Evolutionary conservation across 2,329 filamentous ascomycete species (phyloP).

Genomic region (Emergomyces pasteurianus): DNA sequence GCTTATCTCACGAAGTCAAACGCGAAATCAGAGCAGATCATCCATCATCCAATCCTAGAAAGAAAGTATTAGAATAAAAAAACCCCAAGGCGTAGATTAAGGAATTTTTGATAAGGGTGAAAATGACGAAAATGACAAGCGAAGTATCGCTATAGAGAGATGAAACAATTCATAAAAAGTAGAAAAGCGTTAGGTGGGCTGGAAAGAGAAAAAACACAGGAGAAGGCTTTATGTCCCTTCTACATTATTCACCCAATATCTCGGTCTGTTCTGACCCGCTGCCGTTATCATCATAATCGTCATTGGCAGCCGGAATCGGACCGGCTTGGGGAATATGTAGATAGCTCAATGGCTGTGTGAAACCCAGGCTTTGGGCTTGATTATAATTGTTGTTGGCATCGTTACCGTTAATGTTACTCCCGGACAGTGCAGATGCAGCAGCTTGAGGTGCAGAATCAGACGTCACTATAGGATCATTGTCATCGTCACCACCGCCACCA

Average conservation of each 20-base stretch:
- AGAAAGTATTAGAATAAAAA: not conserved
- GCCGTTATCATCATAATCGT: slow-evolving; percentile 9
- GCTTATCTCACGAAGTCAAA: not conserved
- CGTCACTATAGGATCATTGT: not conserved
- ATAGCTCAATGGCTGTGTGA: not conserved
- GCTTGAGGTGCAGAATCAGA: not conserved
- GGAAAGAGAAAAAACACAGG: not conserved
- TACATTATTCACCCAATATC: slow-evolving; percentile 2
- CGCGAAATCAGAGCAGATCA: not conserved
- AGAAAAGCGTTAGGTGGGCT: not conserved
- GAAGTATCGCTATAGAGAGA: not conserved
- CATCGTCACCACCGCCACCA: not conserved
- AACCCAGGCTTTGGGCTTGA: not conserved
- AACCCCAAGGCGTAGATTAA: not conserved
- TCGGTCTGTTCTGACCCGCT: slow-evolving; percentile 12
- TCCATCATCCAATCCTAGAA: not conserved
- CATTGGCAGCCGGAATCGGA: not conserved
- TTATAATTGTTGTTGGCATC: not conserved
- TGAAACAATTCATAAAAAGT: not conserved
- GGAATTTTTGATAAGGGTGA: slow-evolving; percentile 15
- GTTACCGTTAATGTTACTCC: not conserved
- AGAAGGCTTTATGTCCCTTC: not conserved
- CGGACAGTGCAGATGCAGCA: not conserved
- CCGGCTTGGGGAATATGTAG: not conserved
- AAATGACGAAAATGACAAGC: slow-evolving; percentile 8